phyloP scores from a whole-genome alignment of 108 stramenopile species.

The Cyclotella choctawhatcheeana region DNA sequence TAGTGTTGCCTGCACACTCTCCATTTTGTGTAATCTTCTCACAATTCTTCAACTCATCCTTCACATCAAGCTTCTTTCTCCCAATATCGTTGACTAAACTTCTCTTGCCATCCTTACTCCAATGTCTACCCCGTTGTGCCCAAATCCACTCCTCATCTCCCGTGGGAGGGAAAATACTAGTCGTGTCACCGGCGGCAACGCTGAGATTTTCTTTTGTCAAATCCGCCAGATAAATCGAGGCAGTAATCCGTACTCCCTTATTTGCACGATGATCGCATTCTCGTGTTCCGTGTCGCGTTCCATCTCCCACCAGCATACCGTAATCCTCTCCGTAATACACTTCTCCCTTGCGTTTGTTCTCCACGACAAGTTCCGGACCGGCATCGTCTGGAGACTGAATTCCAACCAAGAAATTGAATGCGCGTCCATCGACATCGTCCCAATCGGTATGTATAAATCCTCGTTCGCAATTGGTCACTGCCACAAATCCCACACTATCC shows the following conservation, averaged over 20 bases:
- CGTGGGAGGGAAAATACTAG: slow-evolving; percentile 38
- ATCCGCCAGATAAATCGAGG: slow-evolving; percentile 63
- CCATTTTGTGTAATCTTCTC: slow-evolving; percentile 6
- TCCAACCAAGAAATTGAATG: slow-evolving; percentile 70
- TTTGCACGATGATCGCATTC: slow-evolving; percentile 57
- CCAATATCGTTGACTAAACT: slow-evolving; percentile 43
- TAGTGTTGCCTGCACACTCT: slow-evolving; percentile 14
- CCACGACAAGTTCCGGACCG: slow-evolving; percentile 66
- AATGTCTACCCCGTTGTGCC: slow-evolving; percentile 44
- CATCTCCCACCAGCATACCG: slow-evolving; percentile 63
- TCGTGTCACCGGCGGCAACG: slow-evolving; percentile 33
- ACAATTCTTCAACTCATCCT: slow-evolving; percentile 30
- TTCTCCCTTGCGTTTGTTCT: slow-evolving; percentile 42
- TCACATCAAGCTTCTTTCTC: slow-evolving; percentile 17
- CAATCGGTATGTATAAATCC: slow-evolving; percentile 71
- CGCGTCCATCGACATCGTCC: slow-evolving; percentile 56
- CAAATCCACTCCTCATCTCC: slow-evolving; percentile 46
- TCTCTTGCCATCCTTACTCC: slow-evolving; percentile 32
- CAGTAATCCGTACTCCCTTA: slow-evolving; percentile 54
- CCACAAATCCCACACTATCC: slow-evolving; percentile 68
- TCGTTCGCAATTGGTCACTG: slow-evolving; percentile 53
- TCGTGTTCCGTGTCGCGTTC: slow-evolving; percentile 60
- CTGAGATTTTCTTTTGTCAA: slow-evolving; percentile 47
- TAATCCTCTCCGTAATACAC: slow-evolving; percentile 52
- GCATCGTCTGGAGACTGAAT: slow-evolving; percentile 53